These are phyloP conservation scores for Auriscalpium microsporum DNA, from an alignment of 768 basidiomycete genomes.

Conservation along the genomic window DNA sequence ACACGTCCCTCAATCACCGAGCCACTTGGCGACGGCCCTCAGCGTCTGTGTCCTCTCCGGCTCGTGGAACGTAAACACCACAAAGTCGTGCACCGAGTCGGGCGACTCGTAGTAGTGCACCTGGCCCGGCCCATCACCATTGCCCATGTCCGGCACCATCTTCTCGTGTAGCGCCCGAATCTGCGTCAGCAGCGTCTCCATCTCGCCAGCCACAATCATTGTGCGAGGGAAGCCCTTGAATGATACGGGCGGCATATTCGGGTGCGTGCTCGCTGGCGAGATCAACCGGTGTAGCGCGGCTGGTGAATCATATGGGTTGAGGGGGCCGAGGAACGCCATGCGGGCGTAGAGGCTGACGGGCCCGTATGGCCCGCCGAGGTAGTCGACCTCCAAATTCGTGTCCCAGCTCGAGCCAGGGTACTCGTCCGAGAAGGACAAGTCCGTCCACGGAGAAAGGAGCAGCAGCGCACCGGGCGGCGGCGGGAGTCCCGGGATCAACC, in stretches of 20 bases:
- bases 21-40: constrained; percentile 44
- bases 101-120: constrained; percentile 5
- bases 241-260: neutral
- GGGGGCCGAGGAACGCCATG: constrained; percentile 2
- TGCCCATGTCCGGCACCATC: neutral
- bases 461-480: constrained; percentile 9
- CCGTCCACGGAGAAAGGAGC: constrained; percentile 14
- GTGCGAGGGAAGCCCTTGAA: constrained; percentile 4
- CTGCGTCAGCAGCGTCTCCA: constrained; percentile 1
- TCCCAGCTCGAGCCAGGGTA: neutral
- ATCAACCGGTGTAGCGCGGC: constrained; percentile 3
- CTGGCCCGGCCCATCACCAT: neutral
- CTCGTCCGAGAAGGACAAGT: constrained; percentile 3
- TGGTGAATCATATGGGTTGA: neutral
- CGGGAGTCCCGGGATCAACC: neutral
- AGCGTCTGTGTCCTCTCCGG: constrained; percentile 43
- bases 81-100: constrained; percentile 37
- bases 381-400: neutral
- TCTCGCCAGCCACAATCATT: constrained; percentile 2
- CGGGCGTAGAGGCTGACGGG: neutral
- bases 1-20: neutral
- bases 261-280: constrained; percentile 3
- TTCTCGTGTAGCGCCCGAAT: neutral
- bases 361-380: neutral
- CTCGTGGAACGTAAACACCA: constrained; percentile 42